phyloP scores from a whole-genome alignment of 2,329 filamentous ascomycete species.

The Sclerotinia nivalis region DNA sequence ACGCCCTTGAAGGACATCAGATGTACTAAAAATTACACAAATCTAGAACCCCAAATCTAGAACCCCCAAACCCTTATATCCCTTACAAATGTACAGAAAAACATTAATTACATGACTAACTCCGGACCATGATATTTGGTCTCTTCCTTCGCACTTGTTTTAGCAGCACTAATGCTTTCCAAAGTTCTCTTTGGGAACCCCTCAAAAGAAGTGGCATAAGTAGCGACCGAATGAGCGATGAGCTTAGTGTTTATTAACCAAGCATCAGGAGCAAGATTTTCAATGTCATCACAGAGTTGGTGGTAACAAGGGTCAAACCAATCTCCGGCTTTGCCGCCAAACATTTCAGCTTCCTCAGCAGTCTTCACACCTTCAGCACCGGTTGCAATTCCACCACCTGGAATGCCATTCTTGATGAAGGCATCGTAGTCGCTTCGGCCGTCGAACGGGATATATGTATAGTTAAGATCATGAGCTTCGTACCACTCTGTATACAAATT shows the following conservation, averaged over 20 bases:
- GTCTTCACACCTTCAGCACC: constrained; percentile 79
- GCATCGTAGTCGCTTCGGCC: constrained; percentile 79
- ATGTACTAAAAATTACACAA: background rate
- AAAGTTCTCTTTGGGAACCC: constrained; percentile 59
- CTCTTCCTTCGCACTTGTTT: constrained; percentile 39
- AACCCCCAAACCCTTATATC: background rate
- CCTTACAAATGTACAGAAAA: background rate
- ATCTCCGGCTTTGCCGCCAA: constrained; percentile 68
- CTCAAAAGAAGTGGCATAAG: constrained; percentile 65
- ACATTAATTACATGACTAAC: constrained; percentile 47
- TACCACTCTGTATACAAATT: constrained; percentile 70
- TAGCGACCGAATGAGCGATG: constrained; percentile 73
- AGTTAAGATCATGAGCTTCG: constrained; percentile 59
- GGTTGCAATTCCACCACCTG: constrained; percentile 73
- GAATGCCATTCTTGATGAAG: constrained; percentile 72
- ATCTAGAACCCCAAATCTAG: background rate
- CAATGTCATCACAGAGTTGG: constrained; percentile 59
- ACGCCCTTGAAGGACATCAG: background rate
- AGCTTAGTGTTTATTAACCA: constrained; percentile 64
- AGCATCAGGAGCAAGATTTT: constrained; percentile 59
- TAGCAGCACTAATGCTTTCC: constrained; percentile 34
- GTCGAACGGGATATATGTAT: constrained; percentile 72
- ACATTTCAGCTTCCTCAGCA: constrained; percentile 61
- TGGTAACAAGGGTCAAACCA: constrained; percentile 63
- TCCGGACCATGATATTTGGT: constrained; percentile 52